phyloP scores from a whole-genome alignment of 176 grass and related monocot genomes.

The Areca catechu region DNA sequence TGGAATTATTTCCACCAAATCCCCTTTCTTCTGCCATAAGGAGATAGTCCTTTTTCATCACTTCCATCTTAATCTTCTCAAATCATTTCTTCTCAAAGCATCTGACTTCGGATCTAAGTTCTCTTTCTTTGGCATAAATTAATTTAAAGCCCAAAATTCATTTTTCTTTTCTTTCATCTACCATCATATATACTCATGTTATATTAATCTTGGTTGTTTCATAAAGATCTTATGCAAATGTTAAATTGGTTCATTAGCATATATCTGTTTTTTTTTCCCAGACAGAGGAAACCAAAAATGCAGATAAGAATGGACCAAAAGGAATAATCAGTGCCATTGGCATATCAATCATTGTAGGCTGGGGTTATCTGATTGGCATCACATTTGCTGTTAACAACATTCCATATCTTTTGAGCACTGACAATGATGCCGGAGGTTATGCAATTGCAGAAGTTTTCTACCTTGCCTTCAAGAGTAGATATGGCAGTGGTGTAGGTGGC shows the following conservation, averaged over 20 bases:
- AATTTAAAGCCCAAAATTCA: no score
- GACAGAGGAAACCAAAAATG: slow-evolving; percentile 84
- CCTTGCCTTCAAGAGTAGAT: slow-evolving; percentile 65
- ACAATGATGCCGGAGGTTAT: slow-evolving; percentile 83
- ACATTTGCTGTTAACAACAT: slow-evolving; percentile 77
- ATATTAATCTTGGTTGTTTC: no score
- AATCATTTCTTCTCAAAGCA: no score
- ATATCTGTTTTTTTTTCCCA: slow-evolving; percentile 15
- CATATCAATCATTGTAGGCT: slow-evolving; percentile 61
- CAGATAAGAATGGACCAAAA: slow-evolving; percentile 66
- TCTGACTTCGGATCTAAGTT: no score
- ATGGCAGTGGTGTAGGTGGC: slow-evolving; percentile 59
- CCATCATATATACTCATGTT: no score
- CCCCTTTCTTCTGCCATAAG: no score
- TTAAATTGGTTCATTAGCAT: neutral
- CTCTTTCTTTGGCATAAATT: no score
- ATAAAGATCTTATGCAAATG: no score
- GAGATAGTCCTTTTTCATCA: no score
- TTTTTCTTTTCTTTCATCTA: no score
- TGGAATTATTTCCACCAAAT: no score
- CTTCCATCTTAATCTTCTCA: no score
- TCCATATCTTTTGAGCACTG: slow-evolving; percentile 49
- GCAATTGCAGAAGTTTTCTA: slow-evolving; percentile 81
- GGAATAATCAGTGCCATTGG: slow-evolving; percentile 81
- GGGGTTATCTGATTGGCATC: slow-evolving; percentile 75